Base-by-base conservation (phyloP, 495 filamentous ascomycete species). In the Penicillium atrosanguineum region DNA sequence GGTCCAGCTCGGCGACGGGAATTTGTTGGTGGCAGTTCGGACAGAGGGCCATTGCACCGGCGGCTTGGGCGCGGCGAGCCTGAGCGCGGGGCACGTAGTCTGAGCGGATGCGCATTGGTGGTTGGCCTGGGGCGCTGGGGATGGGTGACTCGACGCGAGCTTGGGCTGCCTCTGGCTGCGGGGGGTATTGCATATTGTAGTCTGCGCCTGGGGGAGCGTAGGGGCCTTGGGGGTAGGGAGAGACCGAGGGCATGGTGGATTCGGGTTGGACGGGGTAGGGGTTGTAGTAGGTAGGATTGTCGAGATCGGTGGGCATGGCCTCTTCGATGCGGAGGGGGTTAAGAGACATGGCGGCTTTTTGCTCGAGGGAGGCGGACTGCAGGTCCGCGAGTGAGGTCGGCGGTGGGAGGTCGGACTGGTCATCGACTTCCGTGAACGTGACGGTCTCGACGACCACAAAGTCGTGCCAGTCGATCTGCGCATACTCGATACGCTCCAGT, bases 381-480 rank as follows among this genome's bases (percentile, higher is more conserved):
- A 98, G 80, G 61, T 97, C 93, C 47, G 85, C 87, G 16, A 95
- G 84, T 1, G 88, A 90, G 11, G 90, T 91, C 3, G 94, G 94
- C 4, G 92, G 87, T 23, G 94, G 92, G 5, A 97, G 84, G 38
- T 93, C 85, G 15, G 84, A 80, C 59, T 91, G 82, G 56, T 96
- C 91, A 69, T 97, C 94, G 40, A 79, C 79, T 58, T 96, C 95
- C 48, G 83, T 90, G 71, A 98, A 98, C 25, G 88, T 72, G n/a
- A 97, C 90, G 3, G 93, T 97, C 71, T 97, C 94, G 20, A 97
- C 91, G 25, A 98, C 86, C 21, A 92, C 87, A 57, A 97, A 97
- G 69, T 97, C 94, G 61, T 96, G 91, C 94, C 94, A 98, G 67
- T 98, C 94, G 58, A 98, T 94, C 62, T 93, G 87, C 8, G 88